Evolutionary conservation across 164 flowering plant species (phyloP).

Genomic region (Taxillus chinensis): DNA sequence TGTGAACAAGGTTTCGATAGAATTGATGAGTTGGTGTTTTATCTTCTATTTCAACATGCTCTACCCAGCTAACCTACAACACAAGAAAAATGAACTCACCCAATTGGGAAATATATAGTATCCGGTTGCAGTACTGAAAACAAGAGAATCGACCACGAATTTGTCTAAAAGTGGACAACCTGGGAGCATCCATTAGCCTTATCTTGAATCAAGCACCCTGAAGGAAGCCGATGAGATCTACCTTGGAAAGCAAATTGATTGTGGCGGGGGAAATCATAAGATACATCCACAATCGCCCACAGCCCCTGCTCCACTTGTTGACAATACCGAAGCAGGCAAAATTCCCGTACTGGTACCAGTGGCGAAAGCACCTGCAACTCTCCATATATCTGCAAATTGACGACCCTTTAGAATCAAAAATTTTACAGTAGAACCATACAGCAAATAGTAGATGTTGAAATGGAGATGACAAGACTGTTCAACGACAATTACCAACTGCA

Average conservation of each 20-base stretch:
- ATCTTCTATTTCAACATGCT: slow-evolving; percentile 57
- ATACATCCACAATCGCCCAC: slow-evolving; percentile 43
- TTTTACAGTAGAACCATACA: background rate
- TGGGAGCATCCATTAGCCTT: slow-evolving; percentile 54
- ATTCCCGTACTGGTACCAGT: slow-evolving; percentile 28
- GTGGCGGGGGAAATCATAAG: slow-evolving; percentile 33
- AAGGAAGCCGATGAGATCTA: slow-evolving; percentile 37
- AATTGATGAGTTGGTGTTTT: slow-evolving; percentile 28
- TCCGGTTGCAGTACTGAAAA: background rate
- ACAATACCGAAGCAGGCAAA: slow-evolving; percentile 34
- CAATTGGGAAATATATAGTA: background rate
- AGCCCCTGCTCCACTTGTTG: slow-evolving; percentile 38
- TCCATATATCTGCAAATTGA: slow-evolving; percentile 31
- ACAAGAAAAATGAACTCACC: slow-evolving; percentile 4
- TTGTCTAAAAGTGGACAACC: slow-evolving; percentile 16
- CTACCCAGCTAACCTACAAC: slow-evolving; percentile 52
- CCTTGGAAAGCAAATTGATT: slow-evolving; percentile 19
- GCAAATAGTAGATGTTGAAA: background rate
- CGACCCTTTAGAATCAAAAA: background rate
- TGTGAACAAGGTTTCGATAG: slow-evolving; percentile 30
- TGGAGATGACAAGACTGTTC: no score
- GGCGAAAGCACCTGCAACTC: slow-evolving; percentile 42
- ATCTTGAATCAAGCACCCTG: slow-evolving; percentile 58
- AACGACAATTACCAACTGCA: slow-evolving; percentile 28
- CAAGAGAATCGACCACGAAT: background rate